Conservation (phyloP, 768 basidiomycete genomes). For the Boletus sensibilis region DNA sequence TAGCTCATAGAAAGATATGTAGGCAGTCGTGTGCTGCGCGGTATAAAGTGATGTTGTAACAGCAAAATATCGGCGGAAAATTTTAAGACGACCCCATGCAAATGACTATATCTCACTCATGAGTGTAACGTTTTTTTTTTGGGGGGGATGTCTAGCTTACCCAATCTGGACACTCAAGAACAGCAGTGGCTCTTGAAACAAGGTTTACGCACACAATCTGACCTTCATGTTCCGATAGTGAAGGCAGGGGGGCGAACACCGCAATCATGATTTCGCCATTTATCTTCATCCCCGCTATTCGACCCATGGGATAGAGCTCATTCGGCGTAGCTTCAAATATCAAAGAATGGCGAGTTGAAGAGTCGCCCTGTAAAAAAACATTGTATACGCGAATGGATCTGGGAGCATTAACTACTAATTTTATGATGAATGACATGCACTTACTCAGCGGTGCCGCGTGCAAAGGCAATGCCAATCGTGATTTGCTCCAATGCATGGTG, state of each 20-base stretch:
- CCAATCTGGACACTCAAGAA: conserved; percentile 19
- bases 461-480: conserved; percentile 22
- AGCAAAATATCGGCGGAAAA: conserved; percentile 12
- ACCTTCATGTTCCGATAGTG: conserved; percentile 1
- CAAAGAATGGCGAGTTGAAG: conserved; percentile 1
- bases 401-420: background rate
- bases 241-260: conserved; percentile 9
- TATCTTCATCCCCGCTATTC: conserved; percentile 21
- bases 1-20: conserved; percentile 15
- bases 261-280: conserved; percentile 22
- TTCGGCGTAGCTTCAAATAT: conserved; percentile 18
- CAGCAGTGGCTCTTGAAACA: conserved; percentile 5
- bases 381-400: conserved; percentile 28
- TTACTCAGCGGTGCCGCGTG: conserved; percentile 18
- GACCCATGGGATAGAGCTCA: conserved; percentile 18
- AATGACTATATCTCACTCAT: conserved; percentile 10
- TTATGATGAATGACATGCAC: background rate
- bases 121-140: background rate
- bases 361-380: conserved; percentile 13
- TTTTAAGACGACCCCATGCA: conserved; percentile 13
- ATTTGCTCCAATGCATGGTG: conserved; percentile 18
- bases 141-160: conserved; percentile 5
- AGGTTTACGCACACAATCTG: conserved; percentile 24
- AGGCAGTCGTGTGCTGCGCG: background rate
- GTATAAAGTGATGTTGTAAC: conserved; percentile 1